Base-by-base conservation (phyloP, 2,329 filamentous ascomycete species). In the Aspergillus proliferans region DNA sequence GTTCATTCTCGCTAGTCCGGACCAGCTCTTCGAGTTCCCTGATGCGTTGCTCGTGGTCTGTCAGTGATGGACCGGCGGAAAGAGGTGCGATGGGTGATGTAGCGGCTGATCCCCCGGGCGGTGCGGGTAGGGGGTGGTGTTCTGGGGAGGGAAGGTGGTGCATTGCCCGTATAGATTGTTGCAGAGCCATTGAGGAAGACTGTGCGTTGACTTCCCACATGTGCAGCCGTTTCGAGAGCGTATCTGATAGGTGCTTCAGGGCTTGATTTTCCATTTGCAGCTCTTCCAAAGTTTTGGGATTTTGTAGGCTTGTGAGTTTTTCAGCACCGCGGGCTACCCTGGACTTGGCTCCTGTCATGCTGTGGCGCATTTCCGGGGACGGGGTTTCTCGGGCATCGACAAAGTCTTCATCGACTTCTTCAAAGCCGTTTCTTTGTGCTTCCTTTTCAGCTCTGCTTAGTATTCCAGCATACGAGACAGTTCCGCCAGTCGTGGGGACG, bases 141-240 rank as follows among this genome's bases (percentile, higher is more conserved):
- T 66, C 62, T 3, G 63, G 56, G 1, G 62, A 63, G 2, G 61
- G 57, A 4, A 10, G 67, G 39, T 71, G 69, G 36, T 74, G 71
- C 48, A 78, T 69, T 51, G 75, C 71, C 56, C 76, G 72, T 59
- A 83, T 84, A 58, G 88, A 95, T 66, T 96, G 89, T 12, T 91
- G 88, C 30, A 97, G 79, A 3, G 89, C 88, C 70, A 91, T 81
- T 47, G 86, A 88, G 34, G 87, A 91, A 54, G 85, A 89, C 70
- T 97, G 93, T 0, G 90, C 89, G 59, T 88, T 91, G 36, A 89
- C 85, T 69, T 98, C 92, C 72, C 95, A 98, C 53, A 90, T 86
- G 60, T 93, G 87, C n/a, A 98, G 79, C 0, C 92, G 83, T 59
- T 86, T 88, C 53, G 87, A 88, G 33, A 96, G 80, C 45, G 88